Percentiles rank a stretch among this genome's conserved stretches.
Evolutionary conservation across 2,329 filamentous ascomycete genomes (phyloP).

Genomic region (Trichophaea hybrida): DNA sequence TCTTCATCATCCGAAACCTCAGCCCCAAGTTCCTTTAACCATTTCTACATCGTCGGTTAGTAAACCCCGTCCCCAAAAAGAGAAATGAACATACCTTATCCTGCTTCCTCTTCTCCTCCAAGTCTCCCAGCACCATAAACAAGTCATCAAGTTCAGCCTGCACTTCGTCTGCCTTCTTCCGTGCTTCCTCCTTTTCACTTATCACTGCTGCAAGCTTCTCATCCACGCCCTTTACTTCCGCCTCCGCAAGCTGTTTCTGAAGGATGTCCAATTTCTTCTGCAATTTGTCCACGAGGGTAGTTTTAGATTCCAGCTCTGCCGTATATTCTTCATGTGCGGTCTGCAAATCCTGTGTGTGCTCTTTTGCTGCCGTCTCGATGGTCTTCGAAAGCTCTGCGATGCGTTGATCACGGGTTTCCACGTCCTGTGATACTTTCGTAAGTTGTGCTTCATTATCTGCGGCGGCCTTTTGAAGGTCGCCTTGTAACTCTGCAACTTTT

Average conservation of each 20-base stretch:
- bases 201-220: not conserved
- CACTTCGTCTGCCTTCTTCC: slow-evolving; percentile 46
- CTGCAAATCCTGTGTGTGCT: not conserved
- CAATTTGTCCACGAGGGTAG: not conserved
- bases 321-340: slow-evolving; percentile 31
- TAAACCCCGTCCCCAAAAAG: slow-evolving; percentile 9
- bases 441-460: slow-evolving; percentile 34
- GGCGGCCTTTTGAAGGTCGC: slow-evolving; percentile 31
- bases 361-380: slow-evolving; percentile 27
- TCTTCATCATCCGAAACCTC: slow-evolving; percentile 64
- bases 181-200: slow-evolving; percentile 34
- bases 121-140: slow-evolving; percentile 63
- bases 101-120: slow-evolving; percentile 60
- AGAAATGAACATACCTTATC: slow-evolving; percentile 48
- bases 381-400: slow-evolving; percentile 12
- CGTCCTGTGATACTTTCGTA: slow-evolving; percentile 24
- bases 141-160: slow-evolving; percentile 69
- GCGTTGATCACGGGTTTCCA: slow-evolving; percentile 30
- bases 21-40: slow-evolving; percentile 52
- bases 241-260: not conserved
- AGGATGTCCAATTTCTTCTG: not conserved
- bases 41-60: slow-evolving; percentile 34
- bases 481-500: slow-evolving; percentile 24
- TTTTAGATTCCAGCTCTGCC: slow-evolving; percentile 29
- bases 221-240: not conserved